Evolutionary conservation across 2,329 filamentous ascomycete species (phyloP).

Genomic region (Phialophora tarda): DNA sequence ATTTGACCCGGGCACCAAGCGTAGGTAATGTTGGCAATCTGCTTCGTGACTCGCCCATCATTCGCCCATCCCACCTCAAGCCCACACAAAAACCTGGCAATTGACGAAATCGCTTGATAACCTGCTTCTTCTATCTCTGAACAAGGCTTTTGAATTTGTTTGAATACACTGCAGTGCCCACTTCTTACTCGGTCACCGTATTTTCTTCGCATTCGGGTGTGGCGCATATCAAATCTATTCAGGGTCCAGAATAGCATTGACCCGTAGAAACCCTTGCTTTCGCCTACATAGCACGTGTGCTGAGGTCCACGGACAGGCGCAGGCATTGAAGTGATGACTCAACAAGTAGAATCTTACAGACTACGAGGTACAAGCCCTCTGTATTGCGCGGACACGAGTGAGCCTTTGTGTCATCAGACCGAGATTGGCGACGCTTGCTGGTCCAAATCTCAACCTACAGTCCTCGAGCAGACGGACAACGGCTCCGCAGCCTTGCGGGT

Average conservation of each 20-base stretch:
- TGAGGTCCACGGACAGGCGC: not conserved
- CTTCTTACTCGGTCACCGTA: not conserved
- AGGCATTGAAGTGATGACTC: not conserved
- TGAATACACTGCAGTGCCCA: not conserved
- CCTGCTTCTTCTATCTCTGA: not conserved
- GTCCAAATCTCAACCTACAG: not conserved
- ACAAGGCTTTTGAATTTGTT: not conserved
- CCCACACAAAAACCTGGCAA: conserved; percentile 15
- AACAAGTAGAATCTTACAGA: not conserved
- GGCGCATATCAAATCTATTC: not conserved
- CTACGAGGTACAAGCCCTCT: not conserved
- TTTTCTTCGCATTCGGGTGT: not conserved
- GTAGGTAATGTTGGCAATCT: conserved; percentile 19
- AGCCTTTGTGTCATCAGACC: not conserved
- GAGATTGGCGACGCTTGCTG: not conserved
- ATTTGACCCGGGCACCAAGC: conserved; percentile 10
- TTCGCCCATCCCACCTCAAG: conserved; percentile 20
- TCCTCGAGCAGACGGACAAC: not conserved
- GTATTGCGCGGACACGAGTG: not conserved
- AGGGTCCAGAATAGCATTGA: too few relatives aligned
- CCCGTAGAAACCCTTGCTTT: not conserved
- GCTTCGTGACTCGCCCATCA: conserved; percentile 10
- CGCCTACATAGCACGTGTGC: not conserved
- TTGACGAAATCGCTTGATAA: conserved; percentile 3
- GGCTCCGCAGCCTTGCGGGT: not conserved